Percentiles rank a stretch among this genome's conserved stretches.
These are phyloP conservation scores for Prillingera fragicola DNA, from an alignment of 1,284 basidiomycete genomes.

Conservation along the genomic window DNA sequence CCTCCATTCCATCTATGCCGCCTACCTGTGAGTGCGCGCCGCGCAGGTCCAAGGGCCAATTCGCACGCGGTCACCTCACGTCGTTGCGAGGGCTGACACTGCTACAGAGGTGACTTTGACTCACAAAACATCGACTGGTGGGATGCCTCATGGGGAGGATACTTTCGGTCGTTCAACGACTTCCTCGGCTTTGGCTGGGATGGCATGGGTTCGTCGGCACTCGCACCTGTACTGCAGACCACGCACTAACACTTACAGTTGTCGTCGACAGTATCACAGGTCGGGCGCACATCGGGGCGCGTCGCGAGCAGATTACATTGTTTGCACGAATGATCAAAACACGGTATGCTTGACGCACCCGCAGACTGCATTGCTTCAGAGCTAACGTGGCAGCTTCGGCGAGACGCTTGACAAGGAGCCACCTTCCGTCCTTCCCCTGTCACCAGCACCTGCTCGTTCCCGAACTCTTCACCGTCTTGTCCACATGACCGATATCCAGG, in stretches of 20 bases:
- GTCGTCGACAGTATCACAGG: conserved; percentile 69
- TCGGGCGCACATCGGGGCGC: conserved; percentile 70
- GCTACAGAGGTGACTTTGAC: conserved; percentile 63
- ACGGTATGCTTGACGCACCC: conserved; percentile 21
- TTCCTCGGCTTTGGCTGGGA: conserved; percentile 83
- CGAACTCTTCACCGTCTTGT: conserved; percentile 59
- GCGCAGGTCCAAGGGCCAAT: not conserved
- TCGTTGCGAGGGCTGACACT: not conserved
- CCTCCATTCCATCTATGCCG: conserved; percentile 77
- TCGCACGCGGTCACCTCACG: not conserved
- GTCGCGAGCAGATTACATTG: conserved; percentile 58
- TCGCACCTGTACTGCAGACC: not conserved
- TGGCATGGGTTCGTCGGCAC: conserved; percentile 53
- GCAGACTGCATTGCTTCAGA: not conserved
- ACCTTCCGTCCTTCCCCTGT: conserved; percentile 34
- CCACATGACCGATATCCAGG: conserved; percentile 61
- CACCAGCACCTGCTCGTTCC: conserved; percentile 51
- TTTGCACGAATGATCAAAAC: conserved; percentile 49
- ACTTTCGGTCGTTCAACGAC: conserved; percentile 72
- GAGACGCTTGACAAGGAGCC: conserved; percentile 42
- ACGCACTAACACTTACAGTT: conserved; percentile 46
- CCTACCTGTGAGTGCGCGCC: conserved; percentile 56
- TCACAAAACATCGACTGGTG: conserved; percentile 66
- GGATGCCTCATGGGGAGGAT: conserved; percentile 70
- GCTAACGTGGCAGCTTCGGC: conserved; percentile 31